A percentile compares a stretch with the other conserved stretches of the same genome.
Conservation (phyloP, 2,329 filamentous ascomycete species). For the Cladorrhinum sp. region DNA sequence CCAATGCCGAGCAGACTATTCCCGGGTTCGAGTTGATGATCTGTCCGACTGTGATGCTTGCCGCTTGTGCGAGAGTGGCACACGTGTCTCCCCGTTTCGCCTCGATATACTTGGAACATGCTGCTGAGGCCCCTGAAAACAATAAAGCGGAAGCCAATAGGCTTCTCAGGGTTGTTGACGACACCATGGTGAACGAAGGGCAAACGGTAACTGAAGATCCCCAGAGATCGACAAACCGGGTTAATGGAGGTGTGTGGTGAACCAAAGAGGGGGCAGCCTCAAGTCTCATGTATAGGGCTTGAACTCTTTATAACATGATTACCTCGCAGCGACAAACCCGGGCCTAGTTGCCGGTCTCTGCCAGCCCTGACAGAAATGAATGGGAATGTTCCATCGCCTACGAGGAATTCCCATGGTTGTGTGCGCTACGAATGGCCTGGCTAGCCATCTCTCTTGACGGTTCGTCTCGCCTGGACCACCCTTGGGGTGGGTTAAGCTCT, state of each 20-base stretch:
- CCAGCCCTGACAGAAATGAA: not conserved
- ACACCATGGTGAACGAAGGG: conserved; percentile 13
- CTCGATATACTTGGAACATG: conserved; percentile 24
- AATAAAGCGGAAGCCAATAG: conserved; percentile 12
- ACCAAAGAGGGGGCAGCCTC: not conserved
- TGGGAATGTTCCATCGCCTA: conserved; percentile 5
- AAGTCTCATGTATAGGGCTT: not conserved
- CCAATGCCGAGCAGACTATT: conserved; percentile 22
- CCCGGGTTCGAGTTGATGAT: conserved; percentile 25
- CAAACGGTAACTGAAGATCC: not conserved
- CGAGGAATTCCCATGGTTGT: not conserved
- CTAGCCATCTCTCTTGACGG: not conserved
- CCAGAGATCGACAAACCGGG: conserved; percentile 2
- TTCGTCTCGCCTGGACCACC: not conserved
- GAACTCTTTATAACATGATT: not conserved
- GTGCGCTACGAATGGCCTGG: not conserved
- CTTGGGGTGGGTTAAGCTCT: not conserved
- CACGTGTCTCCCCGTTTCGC: conserved; percentile 30
- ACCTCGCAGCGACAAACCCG: not conserved
- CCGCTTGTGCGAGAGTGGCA: conserved; percentile 22
- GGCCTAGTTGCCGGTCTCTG: not conserved
- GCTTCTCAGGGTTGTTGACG: conserved; percentile 3
- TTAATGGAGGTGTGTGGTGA: not conserved
- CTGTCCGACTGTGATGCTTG: conserved; percentile 27
- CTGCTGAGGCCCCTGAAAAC: conserved; percentile 12